phyloP scores from a whole-genome alignment of 257 asterid genomes.

The Nicotiana undulata region DNA sequence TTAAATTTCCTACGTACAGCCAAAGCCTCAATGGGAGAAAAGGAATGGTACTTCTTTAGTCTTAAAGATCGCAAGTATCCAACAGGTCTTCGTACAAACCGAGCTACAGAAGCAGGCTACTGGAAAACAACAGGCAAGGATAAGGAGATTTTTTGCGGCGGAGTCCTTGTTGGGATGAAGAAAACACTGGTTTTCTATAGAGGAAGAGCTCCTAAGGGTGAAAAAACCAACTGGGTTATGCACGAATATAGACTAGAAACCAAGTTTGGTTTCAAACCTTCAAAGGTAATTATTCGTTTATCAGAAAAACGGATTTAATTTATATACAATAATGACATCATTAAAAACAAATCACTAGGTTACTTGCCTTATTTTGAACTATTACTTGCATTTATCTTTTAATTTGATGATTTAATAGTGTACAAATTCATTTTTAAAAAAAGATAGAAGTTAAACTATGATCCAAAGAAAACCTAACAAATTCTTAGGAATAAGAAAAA shows the following conservation, averaged over 20 bases:
- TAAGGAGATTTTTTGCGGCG: constrained; percentile 62
- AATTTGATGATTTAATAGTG: too few relatives aligned
- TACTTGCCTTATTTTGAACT: too few relatives aligned
- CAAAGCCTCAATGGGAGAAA: constrained; percentile 85
- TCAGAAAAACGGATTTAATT: background rate
- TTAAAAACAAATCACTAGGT: too few relatives aligned
- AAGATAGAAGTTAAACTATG: too few relatives aligned
- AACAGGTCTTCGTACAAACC: constrained; percentile 61
- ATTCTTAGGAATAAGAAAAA: too few relatives aligned
- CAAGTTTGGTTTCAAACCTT: constrained; percentile 41
- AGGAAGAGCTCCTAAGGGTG: constrained; percentile 93
- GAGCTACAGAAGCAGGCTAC: constrained; percentile 80
- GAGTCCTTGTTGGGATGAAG: constrained; percentile 67
- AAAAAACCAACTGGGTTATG: constrained; percentile 87
- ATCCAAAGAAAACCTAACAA: too few relatives aligned
- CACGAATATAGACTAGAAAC: constrained; percentile 65
- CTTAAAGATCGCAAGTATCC: constrained; percentile 76
- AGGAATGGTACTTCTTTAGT: constrained; percentile 83
- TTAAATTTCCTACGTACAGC: constrained; percentile 26
- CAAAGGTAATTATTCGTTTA: constrained; percentile 34
- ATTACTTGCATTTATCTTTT: too few relatives aligned
- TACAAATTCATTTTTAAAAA: too few relatives aligned
- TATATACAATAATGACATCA: too few relatives aligned
- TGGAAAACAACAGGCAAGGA: constrained; percentile 92
- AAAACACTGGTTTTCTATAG: constrained; percentile 73